These are phyloP conservation scores for Fragaria ananassa DNA, from an alignment of 306 rosid species.

Conservation along the genomic window DNA sequence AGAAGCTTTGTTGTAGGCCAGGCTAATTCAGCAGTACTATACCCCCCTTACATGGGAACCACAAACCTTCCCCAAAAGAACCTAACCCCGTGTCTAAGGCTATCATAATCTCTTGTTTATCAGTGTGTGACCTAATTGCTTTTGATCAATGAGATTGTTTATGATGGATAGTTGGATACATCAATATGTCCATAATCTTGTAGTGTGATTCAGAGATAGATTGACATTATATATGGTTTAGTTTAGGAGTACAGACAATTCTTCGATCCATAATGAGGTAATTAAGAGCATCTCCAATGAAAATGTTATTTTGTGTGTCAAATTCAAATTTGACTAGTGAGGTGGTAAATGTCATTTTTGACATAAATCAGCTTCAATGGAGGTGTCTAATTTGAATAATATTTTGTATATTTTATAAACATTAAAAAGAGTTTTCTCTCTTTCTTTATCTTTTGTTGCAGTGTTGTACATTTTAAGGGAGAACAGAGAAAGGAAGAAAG, in stretches of 20 bases:
- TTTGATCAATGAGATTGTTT: neutral
- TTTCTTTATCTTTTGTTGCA: too few species aligned
- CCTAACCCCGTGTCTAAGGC: conserved; percentile 14
- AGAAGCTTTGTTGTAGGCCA: conserved; percentile 35
- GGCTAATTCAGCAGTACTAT: conserved; percentile 20
- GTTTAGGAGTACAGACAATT: neutral
- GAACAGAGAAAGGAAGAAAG: too few species aligned
- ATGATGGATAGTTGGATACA: too few species aligned
- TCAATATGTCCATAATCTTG: neutral
- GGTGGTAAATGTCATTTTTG: too few species aligned
- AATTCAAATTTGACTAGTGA: too few species aligned
- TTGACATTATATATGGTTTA: neutral
- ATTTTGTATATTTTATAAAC: too few species aligned
- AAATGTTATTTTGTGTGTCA: too few species aligned
- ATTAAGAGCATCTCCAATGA: too few species aligned
- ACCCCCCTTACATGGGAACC: conserved; percentile 24
- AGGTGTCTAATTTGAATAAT: too few species aligned
- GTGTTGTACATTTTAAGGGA: too few species aligned
- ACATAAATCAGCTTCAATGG: too few species aligned
- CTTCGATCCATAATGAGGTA: neutral
- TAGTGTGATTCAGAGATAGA: neutral
- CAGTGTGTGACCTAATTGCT: neutral
- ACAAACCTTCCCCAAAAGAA: neutral
- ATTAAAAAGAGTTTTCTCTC: too few species aligned
- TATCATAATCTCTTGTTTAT: neutral